Conservation (phyloP, 139 green algal genomes). For the Coccomyxa sp. region DNA sequence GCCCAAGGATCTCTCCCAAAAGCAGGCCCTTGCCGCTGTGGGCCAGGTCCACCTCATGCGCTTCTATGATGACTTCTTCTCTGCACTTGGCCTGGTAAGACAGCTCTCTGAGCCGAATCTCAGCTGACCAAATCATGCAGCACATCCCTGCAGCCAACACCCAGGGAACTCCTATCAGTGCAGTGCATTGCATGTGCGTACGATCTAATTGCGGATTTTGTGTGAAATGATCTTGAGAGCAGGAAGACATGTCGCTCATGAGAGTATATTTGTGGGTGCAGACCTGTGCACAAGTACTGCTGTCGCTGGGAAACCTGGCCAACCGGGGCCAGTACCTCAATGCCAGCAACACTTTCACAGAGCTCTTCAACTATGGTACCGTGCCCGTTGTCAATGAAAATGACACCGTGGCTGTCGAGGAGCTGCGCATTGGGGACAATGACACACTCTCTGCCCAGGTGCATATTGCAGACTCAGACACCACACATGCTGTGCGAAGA, state of each 20-base stretch:
- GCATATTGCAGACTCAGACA: neutral
- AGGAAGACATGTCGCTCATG: too few relatives aligned
- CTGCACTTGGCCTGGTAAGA: slow-evolving; percentile 69
- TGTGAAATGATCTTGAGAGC: too few relatives aligned
- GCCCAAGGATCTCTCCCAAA: slow-evolving; percentile 65
- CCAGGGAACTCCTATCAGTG: neutral
- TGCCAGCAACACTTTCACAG: slow-evolving; percentile 83
- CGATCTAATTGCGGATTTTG: neutral
- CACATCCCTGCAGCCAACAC: neutral
- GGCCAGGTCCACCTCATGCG: slow-evolving; percentile 89
- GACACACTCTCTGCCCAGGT: slow-evolving; percentile 89
- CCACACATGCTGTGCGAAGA: neutral
- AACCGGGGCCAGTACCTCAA: slow-evolving; percentile 82
- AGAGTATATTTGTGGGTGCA: slow-evolving; percentile 19
- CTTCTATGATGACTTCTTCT: slow-evolving; percentile 90
- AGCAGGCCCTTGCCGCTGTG: slow-evolving; percentile 83
- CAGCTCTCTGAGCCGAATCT: too few relatives aligned
- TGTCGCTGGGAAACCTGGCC: slow-evolving; percentile 89
- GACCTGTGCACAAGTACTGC: slow-evolving; percentile 82
- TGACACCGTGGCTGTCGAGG: slow-evolving; percentile 80
- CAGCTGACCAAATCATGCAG: neutral
- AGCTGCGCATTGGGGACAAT: slow-evolving; percentile 94
- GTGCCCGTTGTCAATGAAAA: slow-evolving; percentile 96
- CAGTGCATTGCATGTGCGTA: neutral
- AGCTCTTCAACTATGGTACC: slow-evolving; percentile 72